phyloP scores from a whole-genome alignment of 352 stramenopile species.

The Globisporangium uncinulatum region DNA sequence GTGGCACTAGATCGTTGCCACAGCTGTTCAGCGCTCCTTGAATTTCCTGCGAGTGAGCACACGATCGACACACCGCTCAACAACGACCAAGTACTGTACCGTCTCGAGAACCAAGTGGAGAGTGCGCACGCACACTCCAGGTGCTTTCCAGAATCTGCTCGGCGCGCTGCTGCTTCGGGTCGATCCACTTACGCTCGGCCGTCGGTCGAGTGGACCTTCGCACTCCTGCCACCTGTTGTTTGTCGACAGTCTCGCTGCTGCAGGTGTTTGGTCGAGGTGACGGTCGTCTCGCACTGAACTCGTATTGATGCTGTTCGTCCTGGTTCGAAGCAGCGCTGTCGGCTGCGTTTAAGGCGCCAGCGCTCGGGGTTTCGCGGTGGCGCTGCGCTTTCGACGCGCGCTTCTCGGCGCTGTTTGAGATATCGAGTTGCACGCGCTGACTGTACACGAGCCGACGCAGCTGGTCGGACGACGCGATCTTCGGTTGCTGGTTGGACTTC shows the following conservation, averaged over 20 bases:
- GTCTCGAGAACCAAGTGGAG: neutral
- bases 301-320: slow-evolving; percentile 3
- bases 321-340: slow-evolving; percentile 8
- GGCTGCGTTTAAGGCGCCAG: neutral
- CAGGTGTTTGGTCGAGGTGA: slow-evolving; percentile 1
- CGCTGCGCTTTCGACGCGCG: neutral
- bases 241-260: neutral
- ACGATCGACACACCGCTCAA: neutral
- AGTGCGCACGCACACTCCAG: slow-evolving; percentile 22
- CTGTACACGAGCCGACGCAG: slow-evolving; percentile 38
- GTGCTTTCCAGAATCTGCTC: slow-evolving; percentile 29
- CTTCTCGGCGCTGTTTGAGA: neutral
- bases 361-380: neutral
- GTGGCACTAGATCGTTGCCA: neutral
- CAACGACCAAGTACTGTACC: neutral
- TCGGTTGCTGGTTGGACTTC: slow-evolving; percentile 19
- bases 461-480: slow-evolving; percentile 40
- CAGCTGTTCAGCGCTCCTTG: slow-evolving; percentile 1
- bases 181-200: slow-evolving; percentile 17
- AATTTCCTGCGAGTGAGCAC: slow-evolving; percentile 11
- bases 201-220: neutral
- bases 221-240: neutral
- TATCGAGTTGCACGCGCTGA: slow-evolving; percentile 12
- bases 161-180: slow-evolving; percentile 27
- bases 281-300: slow-evolving; percentile 1